Percentiles rank a stretch among this genome's conserved stretches.
phyloP scores from a whole-genome alignment of 768 basidiomycete species.

The Lentinula guzmanii region DNA sequence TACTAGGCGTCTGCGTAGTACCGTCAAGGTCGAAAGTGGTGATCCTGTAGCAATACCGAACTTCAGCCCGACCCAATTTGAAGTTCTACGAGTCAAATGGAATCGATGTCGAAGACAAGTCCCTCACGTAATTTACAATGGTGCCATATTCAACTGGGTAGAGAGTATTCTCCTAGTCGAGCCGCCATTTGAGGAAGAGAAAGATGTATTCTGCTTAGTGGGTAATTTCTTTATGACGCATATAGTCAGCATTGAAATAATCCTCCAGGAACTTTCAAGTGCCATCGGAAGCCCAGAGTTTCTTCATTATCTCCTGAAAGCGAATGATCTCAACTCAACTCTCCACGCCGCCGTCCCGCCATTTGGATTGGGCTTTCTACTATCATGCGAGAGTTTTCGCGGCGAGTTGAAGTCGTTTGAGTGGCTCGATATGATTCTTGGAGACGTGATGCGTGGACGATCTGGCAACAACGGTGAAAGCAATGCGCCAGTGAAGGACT shows the following conservation, averaged over 20 bases:
- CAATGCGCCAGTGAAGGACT: not conserved
- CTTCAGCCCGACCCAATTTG: not conserved
- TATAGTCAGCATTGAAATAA: not conserved
- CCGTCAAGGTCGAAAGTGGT: not conserved
- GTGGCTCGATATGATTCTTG: not conserved
- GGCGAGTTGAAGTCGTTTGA: not conserved
- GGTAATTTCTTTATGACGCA: not conserved
- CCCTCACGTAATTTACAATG: not conserved
- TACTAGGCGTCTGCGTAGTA: no score
- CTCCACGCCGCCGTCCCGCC: not conserved
- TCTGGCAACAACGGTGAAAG: not conserved
- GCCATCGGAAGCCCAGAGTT: not conserved
- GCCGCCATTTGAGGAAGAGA: not conserved
- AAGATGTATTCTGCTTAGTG: not conserved
- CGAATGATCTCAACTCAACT: not conserved
- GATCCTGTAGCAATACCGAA: not conserved
- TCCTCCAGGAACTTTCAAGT: not conserved
- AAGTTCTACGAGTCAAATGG: not conserved
- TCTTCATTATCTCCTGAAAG: not conserved
- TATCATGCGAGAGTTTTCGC: not conserved
- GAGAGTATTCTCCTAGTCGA: not conserved
- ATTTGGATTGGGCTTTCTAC: not conserved
- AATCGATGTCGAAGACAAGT: not conserved
- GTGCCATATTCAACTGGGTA: not conserved
- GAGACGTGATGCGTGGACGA: not conserved